Conservation (phyloP, 257 asterid species). For the Fraxinus cuspidata region DNA sequence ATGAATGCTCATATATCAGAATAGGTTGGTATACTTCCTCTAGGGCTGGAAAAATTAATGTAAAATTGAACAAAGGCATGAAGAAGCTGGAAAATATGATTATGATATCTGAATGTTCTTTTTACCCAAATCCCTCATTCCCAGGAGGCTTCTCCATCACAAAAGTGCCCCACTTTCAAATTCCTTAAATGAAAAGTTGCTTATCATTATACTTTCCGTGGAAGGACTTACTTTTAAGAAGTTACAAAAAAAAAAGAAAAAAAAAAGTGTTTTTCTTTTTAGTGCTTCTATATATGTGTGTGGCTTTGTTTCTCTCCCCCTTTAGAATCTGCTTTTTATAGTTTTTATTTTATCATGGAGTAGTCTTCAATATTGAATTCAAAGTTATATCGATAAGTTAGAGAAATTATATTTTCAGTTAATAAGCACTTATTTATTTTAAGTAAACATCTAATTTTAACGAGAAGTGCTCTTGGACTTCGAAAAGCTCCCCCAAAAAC, state of each 20-base stretch:
- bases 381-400: too few relatives aligned
- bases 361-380: too few relatives aligned
- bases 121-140: slow-evolving; percentile 54
- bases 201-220: slow-evolving; percentile 63
- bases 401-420: too few relatives aligned
- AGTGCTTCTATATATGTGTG: slow-evolving; percentile 24
- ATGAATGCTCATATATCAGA: not conserved
- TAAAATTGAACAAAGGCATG: slow-evolving; percentile 27
- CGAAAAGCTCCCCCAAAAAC: not conserved
- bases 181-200: slow-evolving; percentile 60
- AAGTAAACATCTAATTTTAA: not conserved
- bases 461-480: not conserved
- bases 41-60: not conserved
- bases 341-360: slow-evolving; percentile 8
- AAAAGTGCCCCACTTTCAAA: slow-evolving; percentile 48
- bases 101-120: slow-evolving; percentile 28
- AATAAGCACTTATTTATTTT: too few relatives aligned
- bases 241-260: slow-evolving; percentile 6
- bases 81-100: slow-evolving; percentile 38
- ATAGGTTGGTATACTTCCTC: not conserved
- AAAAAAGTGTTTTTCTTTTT: slow-evolving; percentile 44
- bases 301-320: slow-evolving; percentile 9
- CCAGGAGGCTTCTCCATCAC: slow-evolving; percentile 65
- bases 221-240: slow-evolving; percentile 35
- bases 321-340: slow-evolving; percentile 57